A percentile compares a stretch with the other conserved stretches of the same genome.
Evolutionary conservation across 2,329 filamentous ascomycete species (phyloP).

Genomic region (Trichoderma oligosporum): DNA sequence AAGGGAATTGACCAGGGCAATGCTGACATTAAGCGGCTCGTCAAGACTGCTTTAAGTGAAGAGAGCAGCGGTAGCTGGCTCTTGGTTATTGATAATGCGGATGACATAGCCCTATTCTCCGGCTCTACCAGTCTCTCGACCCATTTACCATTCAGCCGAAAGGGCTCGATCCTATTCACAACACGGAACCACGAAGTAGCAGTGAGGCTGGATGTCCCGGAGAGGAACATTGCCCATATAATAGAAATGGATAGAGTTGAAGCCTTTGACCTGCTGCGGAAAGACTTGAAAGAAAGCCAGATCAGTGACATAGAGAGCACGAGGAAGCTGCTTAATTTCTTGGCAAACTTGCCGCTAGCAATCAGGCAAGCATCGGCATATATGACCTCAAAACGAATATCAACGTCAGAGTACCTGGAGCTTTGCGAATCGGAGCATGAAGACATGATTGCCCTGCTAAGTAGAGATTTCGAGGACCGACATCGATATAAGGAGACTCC

Average conservation of each 20-base stretch:
- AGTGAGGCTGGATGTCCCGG: slow-evolving; percentile 6
- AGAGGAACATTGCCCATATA: slow-evolving; percentile 24
- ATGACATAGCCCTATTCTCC: slow-evolving; percentile 35
- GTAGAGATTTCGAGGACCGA: slow-evolving; percentile 30
- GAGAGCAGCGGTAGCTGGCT: slow-evolving; percentile 34
- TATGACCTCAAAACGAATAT: slow-evolving; percentile 30
- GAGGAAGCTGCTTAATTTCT: slow-evolving; percentile 28
- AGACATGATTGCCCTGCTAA: slow-evolving; percentile 27
- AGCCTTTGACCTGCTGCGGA: slow-evolving; percentile 25
- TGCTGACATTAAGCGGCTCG: slow-evolving; percentile 34
- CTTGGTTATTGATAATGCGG: slow-evolving; percentile 44
- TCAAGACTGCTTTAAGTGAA: slow-evolving; percentile 33
- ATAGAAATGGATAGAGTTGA: slow-evolving; percentile 25
- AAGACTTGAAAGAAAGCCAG: slow-evolving; percentile 21
- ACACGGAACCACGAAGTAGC: slow-evolving; percentile 17
- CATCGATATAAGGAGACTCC: slow-evolving; percentile 25
- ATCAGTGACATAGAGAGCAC: slow-evolving; percentile 23
- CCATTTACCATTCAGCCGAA: slow-evolving; percentile 18
- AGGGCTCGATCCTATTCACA: slow-evolving; percentile 23
- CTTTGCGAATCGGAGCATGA: slow-evolving; percentile 25
- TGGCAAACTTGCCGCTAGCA: slow-evolving; percentile 34
- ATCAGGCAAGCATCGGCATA: slow-evolving; percentile 36
- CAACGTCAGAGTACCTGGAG: slow-evolving; percentile 28
- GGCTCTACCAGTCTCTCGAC: not conserved
- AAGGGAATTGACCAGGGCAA: slow-evolving; percentile 30